Percentiles rank a stretch among this genome's conserved stretches.
phyloP scores from a whole-genome alignment of 495 filamentous ascomycete genomes.

The Penicillium herquei region DNA sequence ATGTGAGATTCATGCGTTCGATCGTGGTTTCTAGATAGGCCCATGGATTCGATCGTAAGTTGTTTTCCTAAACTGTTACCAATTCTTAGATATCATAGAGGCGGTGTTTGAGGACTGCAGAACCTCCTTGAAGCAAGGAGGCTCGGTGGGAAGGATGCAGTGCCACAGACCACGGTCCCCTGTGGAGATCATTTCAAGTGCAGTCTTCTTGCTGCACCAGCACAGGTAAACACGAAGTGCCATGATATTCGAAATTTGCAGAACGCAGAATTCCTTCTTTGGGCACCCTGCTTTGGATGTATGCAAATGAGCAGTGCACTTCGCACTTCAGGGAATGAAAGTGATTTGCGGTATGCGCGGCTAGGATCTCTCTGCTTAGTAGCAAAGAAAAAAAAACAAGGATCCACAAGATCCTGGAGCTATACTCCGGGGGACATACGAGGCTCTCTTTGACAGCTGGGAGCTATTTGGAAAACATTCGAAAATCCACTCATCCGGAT shows the following conservation, averaged over 20 bases:
- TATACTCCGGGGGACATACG: background rate
- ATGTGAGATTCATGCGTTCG: too few species aligned
- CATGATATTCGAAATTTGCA: conserved; percentile 1
- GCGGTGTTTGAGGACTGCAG: background rate
- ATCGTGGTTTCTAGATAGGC: background rate
- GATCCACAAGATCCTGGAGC: background rate
- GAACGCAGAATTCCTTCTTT: background rate
- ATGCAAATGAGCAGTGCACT: background rate
- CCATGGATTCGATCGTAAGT: background rate
- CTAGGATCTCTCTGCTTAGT: background rate
- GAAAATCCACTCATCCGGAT: background rate
- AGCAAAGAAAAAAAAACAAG: background rate
- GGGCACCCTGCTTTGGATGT: too few species aligned
- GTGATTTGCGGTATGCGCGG: background rate
- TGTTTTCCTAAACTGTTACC: background rate
- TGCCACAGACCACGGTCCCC: background rate
- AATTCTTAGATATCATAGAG: too few species aligned
- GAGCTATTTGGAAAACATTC: background rate
- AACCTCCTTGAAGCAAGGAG: background rate
- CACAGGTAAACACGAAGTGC: too few species aligned
- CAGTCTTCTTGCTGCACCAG: too few species aligned
- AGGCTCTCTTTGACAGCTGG: background rate
- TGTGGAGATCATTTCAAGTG: conserved; percentile 3
- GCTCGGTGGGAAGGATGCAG: background rate
- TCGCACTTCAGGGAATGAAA: background rate